Evolutionary conservation across 345 rosid genomes (phyloP).

Genomic region (thale cress (Arabidopsis thaliana)): TAIR10.1 NC_003074.8:4254501-4255000

Average conservation of each 20-base stretch:
- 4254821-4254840: conserved; percentile 8
- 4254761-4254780: neutral
- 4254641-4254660: neutral
- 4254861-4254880: conserved; percentile 53
- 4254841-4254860: conserved; percentile 63
- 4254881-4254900: conserved; percentile 83
- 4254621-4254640: neutral
- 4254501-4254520: too few species aligned
- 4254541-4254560: conserved; percentile 99
- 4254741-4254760: neutral
- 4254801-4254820: conserved; percentile 9
- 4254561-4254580: conserved; percentile 99
- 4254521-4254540: conserved; percentile 80
- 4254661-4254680: too few species aligned
- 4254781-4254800: conserved; percentile 28
- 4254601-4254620: conserved; percentile 51
- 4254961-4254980: neutral
- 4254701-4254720: neutral
- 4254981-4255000: neutral
- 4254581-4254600: conserved; percentile 98
- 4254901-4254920: conserved; percentile 55
- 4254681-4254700: neutral
- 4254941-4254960: neutral
- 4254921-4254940: neutral
- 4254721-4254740: neutral